Evolutionary conservation across 164 flowering plant species (phyloP), one percentile per base, ranked within the genome.

Genomic region (Aristolochia contorta): DNA sequence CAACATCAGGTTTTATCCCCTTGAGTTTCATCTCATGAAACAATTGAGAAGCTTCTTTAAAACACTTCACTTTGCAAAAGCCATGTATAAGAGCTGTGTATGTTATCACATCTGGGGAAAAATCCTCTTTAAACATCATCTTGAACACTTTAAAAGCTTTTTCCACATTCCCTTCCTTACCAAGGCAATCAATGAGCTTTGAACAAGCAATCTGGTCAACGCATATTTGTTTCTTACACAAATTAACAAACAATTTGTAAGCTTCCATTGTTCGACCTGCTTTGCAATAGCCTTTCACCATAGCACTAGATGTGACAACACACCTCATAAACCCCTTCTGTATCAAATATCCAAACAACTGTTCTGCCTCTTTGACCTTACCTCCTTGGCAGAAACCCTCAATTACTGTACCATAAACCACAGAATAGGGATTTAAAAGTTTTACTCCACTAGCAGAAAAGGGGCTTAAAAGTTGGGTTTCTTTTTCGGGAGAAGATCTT

Each of bases 61-160:
- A 64, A 59, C 69, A 54, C 67, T 84, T 79, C 2, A 33, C 67
- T 66, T 67, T 80, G 62, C 82, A 87, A 57, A 82, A 87, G 22
- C 90, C 84, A 64, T 77, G 71, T 54, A 91, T 77, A 85, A 91
- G 74, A 37, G 69, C 73, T 41, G 96, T 88, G 66, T 84, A 85
- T 12, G 73, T 77, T 27, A 82, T 61, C 49, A 77, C 69, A 77
- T 80, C 84, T 16, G 83, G 86, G 61, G 63, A 70, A 37, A 72
- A 18, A 9, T 84, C 85, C 51, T 60, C 73, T 23, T 48, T 46
- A 23, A 71, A 62, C 71, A 78, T 64, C 30, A 10, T 75, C 66
- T 79, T 52, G 48, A 78, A 67, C 65, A 86, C 56, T 15, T 8
- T 15, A 1, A 80, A 57, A 61, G 90, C 91, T 47, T 45, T 72